Base-by-base conservation (phyloP, 2,329 filamentous ascomycete genomes). In the Colletotrichum somersetense region DNA sequence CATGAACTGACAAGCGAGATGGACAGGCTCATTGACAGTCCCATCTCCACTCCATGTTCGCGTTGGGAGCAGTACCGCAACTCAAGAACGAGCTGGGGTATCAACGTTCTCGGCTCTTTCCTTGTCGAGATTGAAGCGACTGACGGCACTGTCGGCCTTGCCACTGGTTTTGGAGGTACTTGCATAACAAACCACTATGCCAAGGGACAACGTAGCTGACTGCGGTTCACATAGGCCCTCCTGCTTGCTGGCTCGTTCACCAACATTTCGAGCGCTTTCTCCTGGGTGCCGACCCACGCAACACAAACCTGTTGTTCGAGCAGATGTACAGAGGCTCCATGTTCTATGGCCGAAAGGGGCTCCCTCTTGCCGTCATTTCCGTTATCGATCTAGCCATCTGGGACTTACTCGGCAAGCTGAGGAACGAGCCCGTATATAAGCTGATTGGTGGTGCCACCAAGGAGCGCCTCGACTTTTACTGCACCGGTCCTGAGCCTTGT, bases 291-390 rank as follows among this genome's bases (percentile, higher is more conserved):
- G 95, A 98, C 81, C 95, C 95, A 14, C 89, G 95, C 77, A 94
- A 98, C 79, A 97, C 94, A 65, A 97, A 97, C 83, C 89, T 95
- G 74, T 86, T 98, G 40, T 98, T 97, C 80, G 95, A 98, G 85
- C 94, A 97, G 81, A 97, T 98, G 95, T 98, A 97, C 86, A 91
- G 95, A 72, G 93, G 89, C 2, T 97, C 94, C 76, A 97, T 97
- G 93, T 98, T 97, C 86, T 98, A 98, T 79, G 95, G 95, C 73
- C 92, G 95, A 76, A 98, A 98, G 82, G 95, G 95, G 58, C 89
- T 98, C 1, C 93, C 95, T 2, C 89, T 96, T 14, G 95, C 95
- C 65, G 92, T 97, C 78, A 98, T 98, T 79, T 97, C 94, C 2
- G 95, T 97, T 75, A 96, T 98, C 78, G 95, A 98, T 79, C 88